Evolutionary conservation across 148 eudicot species (phyloP), one percentile per base, ranked within the genome.

Genomic region (Dianthus caryophyllus): DNA sequence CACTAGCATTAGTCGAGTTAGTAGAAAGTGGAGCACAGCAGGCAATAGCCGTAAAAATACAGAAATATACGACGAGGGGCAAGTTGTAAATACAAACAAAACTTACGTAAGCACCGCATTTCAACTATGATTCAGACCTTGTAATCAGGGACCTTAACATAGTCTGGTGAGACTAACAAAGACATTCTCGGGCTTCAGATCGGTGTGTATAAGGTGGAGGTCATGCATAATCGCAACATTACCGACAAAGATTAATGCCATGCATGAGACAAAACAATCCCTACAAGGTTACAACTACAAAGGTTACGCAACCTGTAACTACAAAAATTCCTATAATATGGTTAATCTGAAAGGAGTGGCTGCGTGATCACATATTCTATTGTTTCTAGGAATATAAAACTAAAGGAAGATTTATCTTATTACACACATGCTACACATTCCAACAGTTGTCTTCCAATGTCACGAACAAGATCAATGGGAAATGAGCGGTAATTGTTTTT

Each of bases 401-500:
- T 61, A 21, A 76, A 64, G 56, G 66, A 54, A 72, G 70, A 59
- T 76, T 54, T 72, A 16, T 59, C 58, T 78, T 82, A 67, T 65
- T 83, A 89, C 96, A 89, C 91, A 89, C 91, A 89, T 87, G 96
- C 89, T 74, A 89, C 65, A 89, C 86, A 79, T 69, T 81, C 89
- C 91, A 89, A 81, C 63, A 86, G 91, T 84, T 89, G 96, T 73
- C 96, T 78, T 68, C 91, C 91, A 76, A 86, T 83, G 81, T 89
- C 91, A 70, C 91, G 89, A 64, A 86, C 96, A 77, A 77, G 83
- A 69, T 88, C 91, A 79, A 86, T 84, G 64, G 91, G 88, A 79
- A 89, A 89, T 64, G 96, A 71, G 68, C 87, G 87, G 71, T 89
- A 89, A 86, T 77, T 86, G 96, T 89, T 88, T 84, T 86, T 88